A percentile compares a stretch with the other conserved stretches of the same genome.
Evolutionary conservation across 345 rosid species (phyloP).

Genomic region (Eucalyptus albens): DNA sequence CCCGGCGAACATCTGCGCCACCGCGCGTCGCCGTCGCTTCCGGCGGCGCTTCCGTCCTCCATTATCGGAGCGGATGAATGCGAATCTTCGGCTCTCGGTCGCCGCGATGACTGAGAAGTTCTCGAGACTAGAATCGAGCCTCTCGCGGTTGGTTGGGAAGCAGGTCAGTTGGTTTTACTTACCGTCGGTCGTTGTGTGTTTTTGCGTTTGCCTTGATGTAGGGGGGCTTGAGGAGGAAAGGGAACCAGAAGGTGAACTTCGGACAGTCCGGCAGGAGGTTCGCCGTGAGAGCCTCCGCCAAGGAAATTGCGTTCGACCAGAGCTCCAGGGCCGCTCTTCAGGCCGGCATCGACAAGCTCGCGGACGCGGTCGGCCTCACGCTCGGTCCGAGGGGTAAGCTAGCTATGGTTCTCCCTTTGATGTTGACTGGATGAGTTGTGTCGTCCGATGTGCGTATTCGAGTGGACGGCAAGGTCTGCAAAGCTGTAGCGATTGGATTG

Average conservation of each 20-base stretch:
- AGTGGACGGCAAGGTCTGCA: neutral
- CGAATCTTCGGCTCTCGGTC: neutral
- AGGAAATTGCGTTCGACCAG: constrained; percentile 91
- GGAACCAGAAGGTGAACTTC: constrained; percentile 40
- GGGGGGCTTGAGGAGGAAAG: constrained; percentile 42
- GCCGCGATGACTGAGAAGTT: neutral
- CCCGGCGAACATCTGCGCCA: neutral
- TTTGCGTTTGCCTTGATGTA: neutral
- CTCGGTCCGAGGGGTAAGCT: constrained; percentile 92
- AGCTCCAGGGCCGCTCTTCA: constrained; percentile 73
- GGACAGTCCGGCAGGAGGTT: constrained; percentile 37
- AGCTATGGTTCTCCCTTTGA: neutral
- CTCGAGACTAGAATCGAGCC: neutral
- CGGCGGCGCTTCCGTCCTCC: neutral
- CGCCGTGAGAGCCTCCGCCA: constrained; percentile 63
- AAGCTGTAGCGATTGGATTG: neutral
- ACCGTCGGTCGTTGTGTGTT: neutral
- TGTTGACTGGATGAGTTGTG: neutral
- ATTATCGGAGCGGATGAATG: neutral
- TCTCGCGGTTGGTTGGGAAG: neutral
- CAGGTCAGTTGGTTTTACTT: neutral
- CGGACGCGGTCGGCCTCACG: constrained; percentile 87
- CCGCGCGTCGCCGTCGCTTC: neutral
- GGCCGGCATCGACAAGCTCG: constrained; percentile 89
- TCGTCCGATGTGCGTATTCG: neutral